These are phyloP conservation scores for Sarocladium oryzae DNA, from an alignment of 2,329 filamentous ascomycete genomes.

Conservation along the genomic window DNA sequence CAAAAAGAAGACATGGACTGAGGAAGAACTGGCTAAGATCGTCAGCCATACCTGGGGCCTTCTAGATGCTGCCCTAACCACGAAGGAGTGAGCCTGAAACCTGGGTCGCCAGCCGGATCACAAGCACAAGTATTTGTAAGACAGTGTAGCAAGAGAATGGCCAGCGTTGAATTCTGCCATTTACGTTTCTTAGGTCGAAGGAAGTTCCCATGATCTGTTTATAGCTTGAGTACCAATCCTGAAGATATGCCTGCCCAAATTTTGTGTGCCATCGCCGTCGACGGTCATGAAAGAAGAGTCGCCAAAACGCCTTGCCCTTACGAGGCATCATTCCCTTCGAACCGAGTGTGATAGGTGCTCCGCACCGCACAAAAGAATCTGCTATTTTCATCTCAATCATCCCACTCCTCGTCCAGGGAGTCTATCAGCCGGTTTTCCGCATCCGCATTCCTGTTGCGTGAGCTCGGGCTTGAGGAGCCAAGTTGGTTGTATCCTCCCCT, in stretches of 20 bases:
- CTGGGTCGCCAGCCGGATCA: neutral
- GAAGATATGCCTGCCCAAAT: neutral
- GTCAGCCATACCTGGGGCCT: constrained; percentile 24
- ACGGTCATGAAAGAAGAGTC: neutral
- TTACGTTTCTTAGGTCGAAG: neutral
- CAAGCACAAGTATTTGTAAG: neutral
- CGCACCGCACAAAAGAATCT: neutral
- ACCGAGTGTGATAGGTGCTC: neutral
- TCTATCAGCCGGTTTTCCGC: constrained; percentile 94
- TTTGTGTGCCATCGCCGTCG: neutral
- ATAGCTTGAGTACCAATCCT: neutral
- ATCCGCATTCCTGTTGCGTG: constrained; percentile 50
- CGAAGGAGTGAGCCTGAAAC: neutral
- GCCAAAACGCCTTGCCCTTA: neutral
- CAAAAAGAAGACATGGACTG: constrained; percentile 21
- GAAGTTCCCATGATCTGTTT: neutral
- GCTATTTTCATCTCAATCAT: constrained; percentile 51
- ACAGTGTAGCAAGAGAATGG: neutral
- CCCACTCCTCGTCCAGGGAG: constrained; percentile 95
- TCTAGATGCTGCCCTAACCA: constrained; percentile 15
- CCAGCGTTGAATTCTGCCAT: neutral
- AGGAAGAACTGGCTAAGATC: constrained; percentile 22
- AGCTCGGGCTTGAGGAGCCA: constrained; percentile 41
- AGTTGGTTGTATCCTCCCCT: constrained; percentile 63
- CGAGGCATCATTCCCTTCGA: no score